phyloP scores from a whole-genome alignment of 1,284 basidiomycete genomes.

The Boletellus deceptivus region DNA sequence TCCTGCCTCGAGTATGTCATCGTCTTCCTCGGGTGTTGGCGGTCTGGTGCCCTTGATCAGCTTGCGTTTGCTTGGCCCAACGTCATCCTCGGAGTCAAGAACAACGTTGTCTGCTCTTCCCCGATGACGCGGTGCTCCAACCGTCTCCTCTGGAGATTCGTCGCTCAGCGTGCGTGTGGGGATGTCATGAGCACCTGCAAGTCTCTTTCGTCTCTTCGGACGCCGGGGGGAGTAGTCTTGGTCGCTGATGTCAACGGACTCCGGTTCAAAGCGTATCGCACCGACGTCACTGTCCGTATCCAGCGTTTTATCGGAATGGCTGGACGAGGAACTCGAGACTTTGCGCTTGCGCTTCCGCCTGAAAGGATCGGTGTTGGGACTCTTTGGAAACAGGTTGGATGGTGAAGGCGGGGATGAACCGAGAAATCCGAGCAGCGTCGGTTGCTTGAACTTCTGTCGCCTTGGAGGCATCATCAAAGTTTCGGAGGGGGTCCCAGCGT shows the following conservation, averaged over 20 bases:
- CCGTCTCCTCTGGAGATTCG: conserved; percentile 21
- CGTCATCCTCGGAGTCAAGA: conserved; percentile 31
- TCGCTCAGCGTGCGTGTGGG: conserved; percentile 26
- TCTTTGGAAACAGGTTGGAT: conserved; percentile 8
- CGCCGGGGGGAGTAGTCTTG: conserved; percentile 35
- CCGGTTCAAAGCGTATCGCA: conserved; percentile 49
- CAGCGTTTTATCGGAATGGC: conserved; percentile 16
- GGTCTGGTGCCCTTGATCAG: conserved; percentile 50
- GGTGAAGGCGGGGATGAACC: conserved; percentile 25
- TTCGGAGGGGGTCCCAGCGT: not conserved
- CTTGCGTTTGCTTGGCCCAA: conserved; percentile 40
- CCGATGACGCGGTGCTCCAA: conserved; percentile 13
- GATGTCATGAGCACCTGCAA: conserved; percentile 18
- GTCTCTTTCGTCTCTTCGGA: conserved; percentile 31
- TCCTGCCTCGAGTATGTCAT: conserved; percentile 54
- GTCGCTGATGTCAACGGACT: conserved; percentile 33
- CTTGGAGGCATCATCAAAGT: conserved; percentile 16
- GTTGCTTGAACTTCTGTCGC: conserved; percentile 29
- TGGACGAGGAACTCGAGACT: conserved; percentile 6
- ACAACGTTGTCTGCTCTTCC: conserved; percentile 20
- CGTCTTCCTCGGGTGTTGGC: conserved; percentile 45
- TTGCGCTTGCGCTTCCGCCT: conserved; percentile 15
- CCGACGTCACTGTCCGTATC: conserved; percentile 44
- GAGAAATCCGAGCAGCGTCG: conserved; percentile 32
- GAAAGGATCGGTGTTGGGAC: conserved; percentile 10